Evolutionary conservation across 768 basidiomycete genomes (phyloP), one percentile per base, ranked within the genome.

Genomic region (Phanerodontia chrysosporium): DNA sequence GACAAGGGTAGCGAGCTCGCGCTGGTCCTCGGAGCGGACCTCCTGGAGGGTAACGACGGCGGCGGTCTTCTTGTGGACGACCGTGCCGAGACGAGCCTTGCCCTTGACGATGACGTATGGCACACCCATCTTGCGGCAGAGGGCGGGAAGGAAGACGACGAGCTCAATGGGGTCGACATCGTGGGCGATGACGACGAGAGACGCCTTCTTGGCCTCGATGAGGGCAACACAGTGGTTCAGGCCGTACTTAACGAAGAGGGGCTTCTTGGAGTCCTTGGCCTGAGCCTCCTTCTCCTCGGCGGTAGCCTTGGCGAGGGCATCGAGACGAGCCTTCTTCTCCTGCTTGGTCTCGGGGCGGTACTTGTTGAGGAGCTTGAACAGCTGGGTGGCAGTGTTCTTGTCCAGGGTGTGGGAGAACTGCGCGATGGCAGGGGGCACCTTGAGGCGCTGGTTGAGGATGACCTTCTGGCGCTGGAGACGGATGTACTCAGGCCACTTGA

Each of bases 91-190:
- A 73, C 96, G 92, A 58, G 96, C 93, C 79, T 98, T 98, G 78
- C 91, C 90, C 81, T 98, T 98, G 67, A 96, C 95, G 65, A 99
- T 97, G 64, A 95, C 92, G 78, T 98, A 98, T 42, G 95, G 95
- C 32, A 98, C 90, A 74, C 95, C 95, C 95, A 98, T 98, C 87
- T 98, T 98, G 76, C 94, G 89, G 81, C 96, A 98, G 61, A 98
- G 87, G 57, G 96, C 95, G 58, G 96, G 96, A 60, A 98, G 83
- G 88, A 92, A 98, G 76, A 99, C 85, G 65, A 99, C 96, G 68
- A 99, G 89, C 79, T 99, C 96, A 64, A 98, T 97, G 44, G 96
- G 96, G 82, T 99, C 96, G 61, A 99, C 96, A 73, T 98, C 95
- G 73, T 98, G 93, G 36, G 91, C 94, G 65, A 98, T 96, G 76